These are phyloP conservation scores for Zelonia costaricensis DNA, from an alignment of 208 protist species.

Conservation along the genomic window DNA sequence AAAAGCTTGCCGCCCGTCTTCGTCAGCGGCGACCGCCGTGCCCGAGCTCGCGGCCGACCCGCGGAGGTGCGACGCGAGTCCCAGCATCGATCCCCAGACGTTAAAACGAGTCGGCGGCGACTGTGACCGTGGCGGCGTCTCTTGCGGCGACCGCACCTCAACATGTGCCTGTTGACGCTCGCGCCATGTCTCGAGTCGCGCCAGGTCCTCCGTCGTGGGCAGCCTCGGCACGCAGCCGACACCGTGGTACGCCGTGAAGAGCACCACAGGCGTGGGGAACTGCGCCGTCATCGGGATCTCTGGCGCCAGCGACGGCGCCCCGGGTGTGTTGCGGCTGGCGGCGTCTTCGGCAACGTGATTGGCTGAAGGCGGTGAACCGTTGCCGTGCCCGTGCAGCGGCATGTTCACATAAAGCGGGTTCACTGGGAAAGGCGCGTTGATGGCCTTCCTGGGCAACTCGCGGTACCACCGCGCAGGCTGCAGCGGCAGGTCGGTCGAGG, in stretches of 20 bases:
- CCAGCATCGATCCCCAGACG: constrained; percentile 3
- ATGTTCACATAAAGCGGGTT: constrained; percentile 58
- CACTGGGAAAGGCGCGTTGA: constrained; percentile 38
- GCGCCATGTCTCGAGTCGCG: constrained; percentile 13
- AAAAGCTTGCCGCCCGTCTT: constrained; percentile 6
- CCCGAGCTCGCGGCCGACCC: constrained; percentile 1
- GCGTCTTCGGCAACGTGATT: neutral
- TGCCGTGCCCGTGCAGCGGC: neutral
- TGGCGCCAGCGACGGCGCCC: neutral
- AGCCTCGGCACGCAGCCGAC: constrained; percentile 54
- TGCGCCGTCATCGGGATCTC: constrained; percentile 35
- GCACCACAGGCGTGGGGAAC: constrained; percentile 54
- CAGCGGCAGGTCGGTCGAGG: constrained; percentile 14
- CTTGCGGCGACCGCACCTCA: neutral
- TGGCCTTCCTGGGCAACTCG: constrained; percentile 40
- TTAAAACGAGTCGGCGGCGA: neutral
- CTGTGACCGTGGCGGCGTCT: neutral
- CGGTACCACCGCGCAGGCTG: constrained; percentile 32
- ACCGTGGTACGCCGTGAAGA: constrained; percentile 57
- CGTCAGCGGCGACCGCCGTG: constrained; percentile 1
- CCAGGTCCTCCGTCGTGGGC: constrained; percentile 28
- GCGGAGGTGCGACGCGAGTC: constrained; percentile 7
- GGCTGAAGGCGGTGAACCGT: neutral
- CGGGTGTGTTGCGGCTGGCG: neutral
- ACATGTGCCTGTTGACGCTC: constrained; percentile 1